phyloP scores from a whole-genome alignment of 345 rosid genomes.

The Corchorus capsularis region DNA sequence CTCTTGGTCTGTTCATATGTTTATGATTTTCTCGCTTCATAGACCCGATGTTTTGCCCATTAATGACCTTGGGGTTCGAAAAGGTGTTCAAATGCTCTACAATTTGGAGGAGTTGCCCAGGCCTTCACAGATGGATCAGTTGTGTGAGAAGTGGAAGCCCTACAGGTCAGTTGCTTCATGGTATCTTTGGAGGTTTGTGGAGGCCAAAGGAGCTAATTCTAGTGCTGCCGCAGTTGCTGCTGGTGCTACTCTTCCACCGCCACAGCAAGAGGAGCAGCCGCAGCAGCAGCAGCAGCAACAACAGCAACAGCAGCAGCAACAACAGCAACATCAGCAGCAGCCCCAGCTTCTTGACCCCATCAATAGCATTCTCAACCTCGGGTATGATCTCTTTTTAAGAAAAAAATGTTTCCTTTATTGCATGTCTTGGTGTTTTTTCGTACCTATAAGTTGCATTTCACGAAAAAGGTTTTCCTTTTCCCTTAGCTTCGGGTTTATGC shows the following conservation, averaged over 20 bases:
- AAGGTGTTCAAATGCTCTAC: conserved; percentile 84
- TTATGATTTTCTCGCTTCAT: conserved; percentile 94
- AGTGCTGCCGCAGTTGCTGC: conserved; percentile 63
- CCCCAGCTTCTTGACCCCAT: conserved; percentile 81
- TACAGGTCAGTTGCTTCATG: conserved; percentile 93
- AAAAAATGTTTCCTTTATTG: conserved; percentile 26
- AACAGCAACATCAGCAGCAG: conserved; percentile 55
- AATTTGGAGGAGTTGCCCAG: conserved; percentile 82
- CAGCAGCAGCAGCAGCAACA: conserved; percentile 55
- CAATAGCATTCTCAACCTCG: conserved; percentile 84
- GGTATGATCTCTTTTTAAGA: conserved; percentile 48
- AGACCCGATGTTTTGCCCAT: conserved; percentile 96
- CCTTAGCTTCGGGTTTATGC: not conserved
- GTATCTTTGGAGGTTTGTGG: conserved; percentile 89
- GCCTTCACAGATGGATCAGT: conserved; percentile 89
- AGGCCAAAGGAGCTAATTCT: conserved; percentile 66
- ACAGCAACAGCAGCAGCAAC: conserved; percentile 47
- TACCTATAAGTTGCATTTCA: not conserved
- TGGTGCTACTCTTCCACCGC: conserved; percentile 50
- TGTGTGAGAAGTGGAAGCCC: conserved; percentile 95
- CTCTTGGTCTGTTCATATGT: conserved; percentile 98
- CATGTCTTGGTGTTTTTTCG: not conserved
- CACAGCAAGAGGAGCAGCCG: conserved; percentile 53
- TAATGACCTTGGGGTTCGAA: conserved; percentile 84
- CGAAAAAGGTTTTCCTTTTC: not conserved